These are phyloP conservation scores for Gnaphalium uliginosum DNA, from an alignment of 129 eudicot species.

Conservation along the genomic window DNA sequence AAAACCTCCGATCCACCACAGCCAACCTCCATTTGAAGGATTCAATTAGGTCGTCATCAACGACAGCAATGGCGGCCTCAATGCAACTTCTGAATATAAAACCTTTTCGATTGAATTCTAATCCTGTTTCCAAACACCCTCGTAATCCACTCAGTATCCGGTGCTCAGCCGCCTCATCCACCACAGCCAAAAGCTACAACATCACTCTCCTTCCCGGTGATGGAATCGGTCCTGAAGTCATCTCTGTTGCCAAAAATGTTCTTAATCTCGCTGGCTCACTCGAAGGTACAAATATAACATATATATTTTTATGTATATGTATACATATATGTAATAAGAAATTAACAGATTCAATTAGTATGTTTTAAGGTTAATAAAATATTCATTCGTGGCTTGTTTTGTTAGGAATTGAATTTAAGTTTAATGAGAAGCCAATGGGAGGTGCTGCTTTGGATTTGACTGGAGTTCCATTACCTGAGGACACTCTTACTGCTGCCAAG, in stretches of 20 bases:
- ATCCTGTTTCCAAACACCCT: conserved; percentile 26
- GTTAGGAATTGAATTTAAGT: conserved; percentile 73
- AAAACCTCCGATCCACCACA: no score
- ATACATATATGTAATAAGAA: not conserved
- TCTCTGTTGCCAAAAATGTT: conserved; percentile 76
- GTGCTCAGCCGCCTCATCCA: conserved; percentile 66
- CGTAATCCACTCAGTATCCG: conserved; percentile 33
- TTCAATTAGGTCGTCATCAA: not conserved
- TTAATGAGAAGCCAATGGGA: conserved; percentile 88
- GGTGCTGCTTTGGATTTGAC: conserved; percentile 90
- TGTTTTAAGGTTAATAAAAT: not conserved
- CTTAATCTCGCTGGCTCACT: conserved; percentile 63
- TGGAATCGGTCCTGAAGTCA: conserved; percentile 98
- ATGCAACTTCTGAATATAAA: conserved; percentile 41
- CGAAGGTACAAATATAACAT: conserved; percentile 42
- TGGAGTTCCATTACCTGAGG: conserved; percentile 95
- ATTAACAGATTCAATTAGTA: conserved; percentile 4
- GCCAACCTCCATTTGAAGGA: no score
- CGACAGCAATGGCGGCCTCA: conserved; percentile 52
- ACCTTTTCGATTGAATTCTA: conserved; percentile 28
- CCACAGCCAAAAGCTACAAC: conserved; percentile 50
- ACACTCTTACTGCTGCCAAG: conserved; percentile 77
- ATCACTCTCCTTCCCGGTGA: conserved; percentile 96
- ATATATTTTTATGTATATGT: not conserved
- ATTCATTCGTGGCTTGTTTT: not conserved